Evolutionary conservation across 352 stramenopile genomes (phyloP), one percentile per base, ranked within the genome.

Genomic region (Globisporangium spinosum): DNA sequence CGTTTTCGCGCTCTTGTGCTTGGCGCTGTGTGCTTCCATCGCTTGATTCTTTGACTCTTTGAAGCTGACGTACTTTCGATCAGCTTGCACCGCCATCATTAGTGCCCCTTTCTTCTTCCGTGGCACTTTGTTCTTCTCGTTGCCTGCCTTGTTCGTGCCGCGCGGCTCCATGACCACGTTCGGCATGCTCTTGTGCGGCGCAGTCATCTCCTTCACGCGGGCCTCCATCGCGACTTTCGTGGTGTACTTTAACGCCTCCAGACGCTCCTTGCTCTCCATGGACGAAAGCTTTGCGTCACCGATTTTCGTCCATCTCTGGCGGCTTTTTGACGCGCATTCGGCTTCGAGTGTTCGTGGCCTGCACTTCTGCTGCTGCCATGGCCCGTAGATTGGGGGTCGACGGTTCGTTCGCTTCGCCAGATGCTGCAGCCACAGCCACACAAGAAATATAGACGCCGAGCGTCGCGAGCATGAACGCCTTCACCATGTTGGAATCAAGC

Each of bases 101-200:
- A 51, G 17, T 20, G 17, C n/a, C 6, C 43, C 43, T 51, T 57
- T 57, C 51, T 56, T 56, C n/a, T 32, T 57, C 51, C 12, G 23
- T 29, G 22, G 25, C 23, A 35, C 53, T 58, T 58, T 38, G 23
- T 40, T 34, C 27, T 59, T 59, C 1, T 8, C 12, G 2, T 43
- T 59, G 51, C 12, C 22, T 23, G 51, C 51, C 54, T 59, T 51
- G 12, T n/a, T 25, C 54, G 13, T 59, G 54, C 22, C 54, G 32
- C 56, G 56, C n/a, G 56, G 15, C n/a, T 62, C 56, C 56, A 62
- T 62, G 32, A 62, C 56, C 20, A 62, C 32, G n/a, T 49, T 49
- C 10, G 32, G 56, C 32, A 49, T 62, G 32, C 32, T 13, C 8
- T n/a, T 38, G 32, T 62, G 56, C 32, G 56, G 56, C 32, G 32